Percentiles rank a stretch among this genome's conserved stretches.
Conservation (phyloP, 2,329 filamentous ascomycete species). For the Calonectria pseudoreteaudii region DNA sequence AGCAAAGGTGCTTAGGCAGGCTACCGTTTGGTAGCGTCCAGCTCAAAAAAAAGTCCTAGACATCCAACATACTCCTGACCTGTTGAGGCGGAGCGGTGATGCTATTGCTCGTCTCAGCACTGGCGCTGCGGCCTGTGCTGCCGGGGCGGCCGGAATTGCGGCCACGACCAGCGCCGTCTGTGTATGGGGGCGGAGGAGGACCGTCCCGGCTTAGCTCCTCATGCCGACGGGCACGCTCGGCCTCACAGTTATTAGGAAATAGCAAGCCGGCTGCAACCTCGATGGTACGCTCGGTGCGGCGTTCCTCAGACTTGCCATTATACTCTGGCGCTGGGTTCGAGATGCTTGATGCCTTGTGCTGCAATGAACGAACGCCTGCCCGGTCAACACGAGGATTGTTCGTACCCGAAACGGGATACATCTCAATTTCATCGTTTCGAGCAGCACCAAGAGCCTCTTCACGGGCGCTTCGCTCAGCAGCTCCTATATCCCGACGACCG, state of each 20-base stretch:
- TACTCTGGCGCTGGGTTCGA: conserved; percentile 42
- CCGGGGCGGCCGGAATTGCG: conserved; percentile 44
- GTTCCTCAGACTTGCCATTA: conserved; percentile 57
- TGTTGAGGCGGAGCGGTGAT: conserved; percentile 63
- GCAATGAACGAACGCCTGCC: conserved; percentile 44
- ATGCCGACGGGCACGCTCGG: conserved; percentile 40
- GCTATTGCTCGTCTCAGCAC: conserved; percentile 60
- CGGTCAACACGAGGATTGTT: conserved; percentile 48
- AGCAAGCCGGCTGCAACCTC: conserved; percentile 58
- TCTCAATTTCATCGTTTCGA: conserved; percentile 52
- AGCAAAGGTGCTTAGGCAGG: not conserved
- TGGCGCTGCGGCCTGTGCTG: conserved; percentile 56
- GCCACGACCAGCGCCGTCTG: conserved; percentile 40
- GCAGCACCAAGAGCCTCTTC: conserved; percentile 48
- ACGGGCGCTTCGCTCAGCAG: conserved; percentile 51
- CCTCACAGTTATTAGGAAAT: conserved; percentile 58
- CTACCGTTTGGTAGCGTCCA: not conserved
- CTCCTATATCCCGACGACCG: conserved; percentile 53
- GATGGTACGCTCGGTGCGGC: conserved; percentile 58
- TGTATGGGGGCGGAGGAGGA: conserved; percentile 56
- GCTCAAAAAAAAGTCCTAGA: conserved; percentile 48
- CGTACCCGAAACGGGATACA: conserved; percentile 45
- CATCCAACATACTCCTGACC: conserved; percentile 69
- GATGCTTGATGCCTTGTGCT: conserved; percentile 26
- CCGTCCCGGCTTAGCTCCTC: conserved; percentile 49